Conservation (phyloP, 2,329 filamentous ascomycete genomes). For the Hypomyces perniciosus region DNA sequence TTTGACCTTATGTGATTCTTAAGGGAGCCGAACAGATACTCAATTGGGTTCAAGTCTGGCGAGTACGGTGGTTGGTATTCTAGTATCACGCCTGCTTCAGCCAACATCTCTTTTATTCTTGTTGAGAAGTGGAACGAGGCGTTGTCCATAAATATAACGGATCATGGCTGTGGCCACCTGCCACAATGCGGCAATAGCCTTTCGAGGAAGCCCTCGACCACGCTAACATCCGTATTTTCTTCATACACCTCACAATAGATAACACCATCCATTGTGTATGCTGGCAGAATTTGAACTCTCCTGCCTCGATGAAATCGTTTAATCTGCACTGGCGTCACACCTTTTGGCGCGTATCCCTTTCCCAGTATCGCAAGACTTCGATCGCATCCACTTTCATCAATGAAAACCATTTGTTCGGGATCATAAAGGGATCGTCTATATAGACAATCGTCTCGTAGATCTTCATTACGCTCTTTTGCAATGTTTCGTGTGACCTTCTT, state of each 20-base stretch:
- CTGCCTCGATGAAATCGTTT: slow-evolving; percentile 16
- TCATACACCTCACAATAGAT: slow-evolving; percentile 17
- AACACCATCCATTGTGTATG: slow-evolving; percentile 12
- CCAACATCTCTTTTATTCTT: slow-evolving; percentile 8
- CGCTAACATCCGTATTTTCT: slow-evolving; percentile 12
- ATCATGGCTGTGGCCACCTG: slow-evolving; percentile 15
- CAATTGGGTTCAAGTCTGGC: slow-evolving; percentile 12
- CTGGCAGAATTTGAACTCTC: slow-evolving; percentile 12
- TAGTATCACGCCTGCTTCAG: slow-evolving; percentile 13
- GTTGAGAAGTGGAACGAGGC: slow-evolving; percentile 15
- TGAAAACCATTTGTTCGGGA: slow-evolving; percentile 12
- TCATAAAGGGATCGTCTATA: slow-evolving; percentile 13
- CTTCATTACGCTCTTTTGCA: slow-evolving; percentile 17
- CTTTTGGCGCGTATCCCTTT: slow-evolving; percentile 14
- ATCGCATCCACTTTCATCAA: slow-evolving; percentile 14
- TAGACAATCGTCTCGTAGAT: slow-evolving; percentile 18
- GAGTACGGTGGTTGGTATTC: slow-evolving; percentile 14
- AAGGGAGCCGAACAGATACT: slow-evolving; percentile 15
- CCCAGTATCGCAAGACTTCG: slow-evolving; percentile 12
- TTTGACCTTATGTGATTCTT: slow-evolving; percentile 16
- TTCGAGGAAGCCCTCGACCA: slow-evolving; percentile 15
- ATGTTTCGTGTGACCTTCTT: no score
- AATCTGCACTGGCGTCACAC: slow-evolving; percentile 11
- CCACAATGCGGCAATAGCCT: slow-evolving; percentile 14
- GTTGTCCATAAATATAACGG: slow-evolving; percentile 18